phyloP scores from a whole-genome alignment of 148 eudicot genomes.

The Arctostaphylos glauca region DNA sequence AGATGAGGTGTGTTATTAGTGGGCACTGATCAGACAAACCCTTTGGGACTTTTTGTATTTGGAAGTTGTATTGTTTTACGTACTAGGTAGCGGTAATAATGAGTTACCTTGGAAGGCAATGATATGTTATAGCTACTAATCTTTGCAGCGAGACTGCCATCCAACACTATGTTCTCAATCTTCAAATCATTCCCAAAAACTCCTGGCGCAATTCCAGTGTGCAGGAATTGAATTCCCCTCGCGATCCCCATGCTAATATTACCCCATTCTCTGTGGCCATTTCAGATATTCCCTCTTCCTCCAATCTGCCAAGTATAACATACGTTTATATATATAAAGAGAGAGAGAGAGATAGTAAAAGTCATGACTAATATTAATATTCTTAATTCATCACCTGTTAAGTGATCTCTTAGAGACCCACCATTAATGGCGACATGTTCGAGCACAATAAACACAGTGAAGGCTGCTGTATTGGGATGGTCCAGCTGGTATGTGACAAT shows the following conservation, averaged over 20 bases:
- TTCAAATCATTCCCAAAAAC: constrained; percentile 67
- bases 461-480: constrained; percentile 49
- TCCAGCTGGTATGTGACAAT: constrained; percentile 55
- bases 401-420: constrained; percentile 78
- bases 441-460: constrained; percentile 64
- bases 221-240: constrained; percentile 79
- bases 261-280: constrained; percentile 95
- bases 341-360: too few relatives aligned
- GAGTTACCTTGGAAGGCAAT: constrained; percentile 62
- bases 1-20: too few relatives aligned
- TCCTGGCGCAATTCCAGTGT: constrained; percentile 61
- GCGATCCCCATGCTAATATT: constrained; percentile 81
- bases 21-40: too few relatives aligned
- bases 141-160: constrained; percentile 77
- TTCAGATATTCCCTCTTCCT: constrained; percentile 65
- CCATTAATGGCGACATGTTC: constrained; percentile 66
- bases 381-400: constrained; percentile 43
- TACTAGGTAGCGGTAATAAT: background rate
- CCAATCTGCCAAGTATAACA: constrained; percentile 45
- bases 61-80: too few relatives aligned
- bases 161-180: constrained; percentile 66
- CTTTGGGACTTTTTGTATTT: too few relatives aligned
- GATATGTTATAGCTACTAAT: constrained; percentile 70
- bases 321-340: background rate
- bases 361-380: too few relatives aligned